These are phyloP conservation scores for Corchorus olitorius DNA, from an alignment of 345 rosid species.

Conservation along the genomic window DNA sequence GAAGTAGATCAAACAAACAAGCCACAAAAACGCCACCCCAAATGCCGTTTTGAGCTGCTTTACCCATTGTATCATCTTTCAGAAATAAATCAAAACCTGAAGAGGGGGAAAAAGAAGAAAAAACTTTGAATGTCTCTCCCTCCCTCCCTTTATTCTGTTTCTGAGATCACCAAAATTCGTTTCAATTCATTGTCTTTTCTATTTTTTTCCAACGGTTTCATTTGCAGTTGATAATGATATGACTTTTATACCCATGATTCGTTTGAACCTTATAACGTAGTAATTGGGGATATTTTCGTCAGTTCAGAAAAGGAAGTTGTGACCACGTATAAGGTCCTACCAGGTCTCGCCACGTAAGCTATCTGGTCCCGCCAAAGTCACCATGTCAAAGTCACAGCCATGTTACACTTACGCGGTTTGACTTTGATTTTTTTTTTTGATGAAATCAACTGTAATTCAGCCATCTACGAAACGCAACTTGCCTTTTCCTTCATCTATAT, in stretches of 20 bases:
- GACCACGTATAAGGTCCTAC: slow-evolving; percentile 11
- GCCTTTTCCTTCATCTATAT: neutral
- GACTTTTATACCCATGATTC: slow-evolving; percentile 29
- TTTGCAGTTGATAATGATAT: neutral
- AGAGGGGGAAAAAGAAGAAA: neutral
- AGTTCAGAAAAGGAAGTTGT: neutral
- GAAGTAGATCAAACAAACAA: no score
- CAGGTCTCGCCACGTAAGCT: slow-evolving; percentile 13
- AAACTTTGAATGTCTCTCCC: neutral
- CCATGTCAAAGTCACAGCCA: neutral
- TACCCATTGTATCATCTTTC: slow-evolving; percentile 62
- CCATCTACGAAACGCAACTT: neutral
- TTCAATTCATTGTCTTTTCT: neutral
- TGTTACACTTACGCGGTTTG: neutral
- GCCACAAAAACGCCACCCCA: no score
- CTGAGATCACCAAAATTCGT: slow-evolving; percentile 7
- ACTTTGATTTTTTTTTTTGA: neutral
- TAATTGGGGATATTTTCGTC: slow-evolving; percentile 1
- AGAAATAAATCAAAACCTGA: neutral
- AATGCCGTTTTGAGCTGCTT: slow-evolving; percentile 51
- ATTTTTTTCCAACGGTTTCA: slow-evolving; percentile 10
- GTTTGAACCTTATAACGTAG: no score
- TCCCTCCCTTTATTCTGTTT: slow-evolving; percentile 1
- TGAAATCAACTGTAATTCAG: neutral
- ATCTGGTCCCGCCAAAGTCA: neutral